Conservation (phyloP, 1,139 yeast genomes). For the Pichia sp. region DNA sequence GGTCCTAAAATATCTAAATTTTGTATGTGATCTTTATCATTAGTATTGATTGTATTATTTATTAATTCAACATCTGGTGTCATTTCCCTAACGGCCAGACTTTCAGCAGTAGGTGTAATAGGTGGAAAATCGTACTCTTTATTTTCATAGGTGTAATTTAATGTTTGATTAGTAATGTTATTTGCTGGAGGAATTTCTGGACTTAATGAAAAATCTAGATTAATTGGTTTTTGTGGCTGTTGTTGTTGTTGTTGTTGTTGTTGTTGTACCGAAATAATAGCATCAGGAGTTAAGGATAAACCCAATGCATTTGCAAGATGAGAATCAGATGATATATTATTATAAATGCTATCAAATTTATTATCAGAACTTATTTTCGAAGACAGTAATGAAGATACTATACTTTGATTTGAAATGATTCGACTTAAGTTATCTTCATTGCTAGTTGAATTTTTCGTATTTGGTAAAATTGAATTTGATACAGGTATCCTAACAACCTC, state of each 20-base stretch:
- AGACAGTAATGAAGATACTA: slow-evolving; percentile 1
- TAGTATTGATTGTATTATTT: neutral
- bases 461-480: neutral
- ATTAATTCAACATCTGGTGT: slow-evolving; percentile 1
- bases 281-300: slow-evolving; percentile 2
- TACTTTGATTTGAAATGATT: slow-evolving; percentile 11
- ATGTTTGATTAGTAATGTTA: neutral
- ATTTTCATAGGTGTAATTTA: neutral
- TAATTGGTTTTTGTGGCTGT: no score
- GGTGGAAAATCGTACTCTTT: neutral
- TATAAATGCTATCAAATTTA: neutral
- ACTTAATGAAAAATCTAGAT: neutral
- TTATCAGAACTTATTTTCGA: neutral
- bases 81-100: neutral
- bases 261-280: no score
- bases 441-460: neutral
- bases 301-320: slow-evolving; percentile 10
- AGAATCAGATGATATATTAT: neutral
- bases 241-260: no score
- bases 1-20: no score
- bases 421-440: slow-evolving; percentile 9
- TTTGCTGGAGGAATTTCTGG: neutral
- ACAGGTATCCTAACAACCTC: slow-evolving; percentile 10
- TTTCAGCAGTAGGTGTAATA: slow-evolving; percentile 7
- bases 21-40: neutral